Percentiles rank a stretch among this genome's conserved stretches.
phyloP scores from a whole-genome alignment of 345 rosid genomes.

The Euphorbia tirucalli region DNA sequence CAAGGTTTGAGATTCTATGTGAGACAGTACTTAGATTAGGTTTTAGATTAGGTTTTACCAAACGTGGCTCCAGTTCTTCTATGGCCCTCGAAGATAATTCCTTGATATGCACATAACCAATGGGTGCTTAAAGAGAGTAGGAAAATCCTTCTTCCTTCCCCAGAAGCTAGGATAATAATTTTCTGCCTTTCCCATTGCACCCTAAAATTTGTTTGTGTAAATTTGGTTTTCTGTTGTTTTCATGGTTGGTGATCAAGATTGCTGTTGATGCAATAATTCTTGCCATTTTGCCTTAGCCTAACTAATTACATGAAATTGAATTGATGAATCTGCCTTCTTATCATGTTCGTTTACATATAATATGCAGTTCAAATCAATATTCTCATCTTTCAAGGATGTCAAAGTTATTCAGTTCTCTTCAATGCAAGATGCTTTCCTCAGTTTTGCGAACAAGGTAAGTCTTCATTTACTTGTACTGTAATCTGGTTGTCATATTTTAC shows the following conservation, averaged over 20 bases:
- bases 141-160: neutral
- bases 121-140: no score
- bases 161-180: neutral
- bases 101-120: neutral
- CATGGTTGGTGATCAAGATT: neutral
- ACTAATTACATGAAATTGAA: no score
- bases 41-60: no score
- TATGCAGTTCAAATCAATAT: slow-evolving; percentile 60
- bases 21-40: no score
- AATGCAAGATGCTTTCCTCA: slow-evolving; percentile 75
- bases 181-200: neutral
- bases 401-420: slow-evolving; percentile 89
- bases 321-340: neutral
- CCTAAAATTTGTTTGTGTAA: neutral
- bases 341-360: slow-evolving; percentile 10
- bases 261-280: no score
- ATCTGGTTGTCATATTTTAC: neutral
- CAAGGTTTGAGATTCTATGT: neutral
- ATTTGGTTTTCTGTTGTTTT: neutral
- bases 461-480: neutral
- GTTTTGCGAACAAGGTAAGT: slow-evolving; percentile 76
- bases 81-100: neutral
- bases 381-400: slow-evolving; percentile 67
- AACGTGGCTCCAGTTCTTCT: neutral
- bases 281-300: neutral